Conservation (phyloP, 768 basidiomycete genomes). For the Suillus sp. region DNA sequence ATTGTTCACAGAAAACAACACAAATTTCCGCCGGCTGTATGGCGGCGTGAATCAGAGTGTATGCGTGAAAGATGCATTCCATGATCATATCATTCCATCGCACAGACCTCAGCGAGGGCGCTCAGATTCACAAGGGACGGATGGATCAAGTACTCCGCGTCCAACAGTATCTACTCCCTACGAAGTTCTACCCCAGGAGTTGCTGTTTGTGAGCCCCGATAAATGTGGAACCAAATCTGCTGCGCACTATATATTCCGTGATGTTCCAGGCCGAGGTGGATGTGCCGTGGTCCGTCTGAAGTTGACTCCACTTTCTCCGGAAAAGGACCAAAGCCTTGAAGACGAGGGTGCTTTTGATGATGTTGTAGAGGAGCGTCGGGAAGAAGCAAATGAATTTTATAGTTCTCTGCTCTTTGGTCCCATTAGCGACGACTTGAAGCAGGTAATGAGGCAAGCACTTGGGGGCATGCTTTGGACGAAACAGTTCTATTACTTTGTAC, state of each 20-base stretch:
- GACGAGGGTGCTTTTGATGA: constrained; percentile 92
- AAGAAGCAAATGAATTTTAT: constrained; percentile 98
- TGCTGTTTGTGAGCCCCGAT: constrained; percentile 78
- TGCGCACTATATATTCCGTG: constrained; percentile 84
- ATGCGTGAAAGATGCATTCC: constrained; percentile 96
- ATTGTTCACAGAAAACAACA: constrained; percentile 96
- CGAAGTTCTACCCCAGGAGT: constrained; percentile 6
- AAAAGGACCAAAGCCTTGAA: constrained; percentile 77
- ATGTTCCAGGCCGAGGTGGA: constrained; percentile 90
- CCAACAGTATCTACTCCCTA: background rate
- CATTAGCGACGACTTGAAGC: constrained; percentile 89
- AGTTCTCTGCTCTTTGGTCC: constrained; percentile 75
- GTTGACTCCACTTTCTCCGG: constrained; percentile 74
- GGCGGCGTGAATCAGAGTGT: constrained; percentile 80
- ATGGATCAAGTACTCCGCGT: background rate
- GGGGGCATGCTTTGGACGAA: constrained; percentile 99
- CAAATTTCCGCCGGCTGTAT: constrained; percentile 91
- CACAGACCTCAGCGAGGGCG: constrained; percentile 60
- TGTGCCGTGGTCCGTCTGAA: constrained; percentile 95
- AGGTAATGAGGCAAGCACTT: constrained; percentile 95
- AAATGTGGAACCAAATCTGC: constrained; percentile 89
- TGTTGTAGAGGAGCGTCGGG: constrained; percentile 83
- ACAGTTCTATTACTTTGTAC: constrained; percentile 95
- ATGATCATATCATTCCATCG: constrained; percentile 90
- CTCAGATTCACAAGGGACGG: constrained; percentile 9